A percentile compares a stretch with the other conserved stretches of the same genome.
These are phyloP conservation scores for Tetracladium setigerum DNA, from an alignment of 495 filamentous ascomycete species.

Conservation along the genomic window DNA sequence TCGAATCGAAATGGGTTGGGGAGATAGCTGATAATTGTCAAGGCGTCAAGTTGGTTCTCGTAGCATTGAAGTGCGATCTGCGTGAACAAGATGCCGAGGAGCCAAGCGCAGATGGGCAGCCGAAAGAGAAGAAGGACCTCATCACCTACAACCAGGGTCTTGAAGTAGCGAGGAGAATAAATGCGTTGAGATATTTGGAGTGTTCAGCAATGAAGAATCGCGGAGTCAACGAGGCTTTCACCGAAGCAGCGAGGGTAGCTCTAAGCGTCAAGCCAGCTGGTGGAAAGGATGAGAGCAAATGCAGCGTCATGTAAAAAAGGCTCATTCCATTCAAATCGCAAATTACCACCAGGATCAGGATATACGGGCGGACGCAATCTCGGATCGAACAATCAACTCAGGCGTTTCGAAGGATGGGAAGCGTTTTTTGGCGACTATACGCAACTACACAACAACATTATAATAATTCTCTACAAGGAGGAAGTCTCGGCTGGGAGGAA, in stretches of 20 bases:
- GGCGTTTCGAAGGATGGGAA: no score
- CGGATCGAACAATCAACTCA: no score
- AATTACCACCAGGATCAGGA: no score
- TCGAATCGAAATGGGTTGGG: conserved; percentile 94
- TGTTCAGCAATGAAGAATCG: conserved; percentile 97
- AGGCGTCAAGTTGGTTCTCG: conserved; percentile 88
- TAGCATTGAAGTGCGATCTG: conserved; percentile 94
- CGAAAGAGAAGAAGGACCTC: conserved; percentile 57
- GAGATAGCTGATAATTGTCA: conserved; percentile 98
- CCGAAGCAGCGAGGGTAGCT: conserved; percentile 95
- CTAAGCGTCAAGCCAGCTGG: conserved; percentile 70
- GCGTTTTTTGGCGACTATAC: no score
- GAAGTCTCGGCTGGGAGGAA: no score
- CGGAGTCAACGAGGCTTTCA: conserved; percentile 97
- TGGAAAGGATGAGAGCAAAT: conserved; percentile 43
- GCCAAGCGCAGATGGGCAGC: conserved; percentile 31
- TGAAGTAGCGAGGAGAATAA: conserved; percentile 84
- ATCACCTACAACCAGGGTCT: conserved; percentile 91
- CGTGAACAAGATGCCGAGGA: conserved; percentile 53
- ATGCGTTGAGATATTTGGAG: conserved; percentile 88
- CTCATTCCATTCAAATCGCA: no score
- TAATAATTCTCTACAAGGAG: no score
- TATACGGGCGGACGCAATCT: no score
- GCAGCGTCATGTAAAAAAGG: conserved; percentile 49
- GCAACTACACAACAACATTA: no score